These are phyloP conservation scores for Zymoseptoria passerinii DNA, from an alignment of 2,329 filamentous ascomycete species.

Conservation along the genomic window DNA sequence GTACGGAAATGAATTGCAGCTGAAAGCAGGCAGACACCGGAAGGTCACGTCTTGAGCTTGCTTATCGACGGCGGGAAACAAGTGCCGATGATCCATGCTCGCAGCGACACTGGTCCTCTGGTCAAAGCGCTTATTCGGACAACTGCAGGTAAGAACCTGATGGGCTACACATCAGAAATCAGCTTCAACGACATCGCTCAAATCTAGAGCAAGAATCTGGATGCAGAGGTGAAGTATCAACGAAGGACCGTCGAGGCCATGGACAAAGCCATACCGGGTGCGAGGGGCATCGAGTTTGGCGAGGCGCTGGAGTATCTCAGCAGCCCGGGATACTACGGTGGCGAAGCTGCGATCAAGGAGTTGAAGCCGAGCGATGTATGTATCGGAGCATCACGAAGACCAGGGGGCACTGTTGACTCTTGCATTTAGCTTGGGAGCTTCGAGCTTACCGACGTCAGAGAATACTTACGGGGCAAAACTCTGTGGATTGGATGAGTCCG, in stretches of 20 bases:
- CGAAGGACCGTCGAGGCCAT: not conserved
- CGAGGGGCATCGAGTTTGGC: not conserved
- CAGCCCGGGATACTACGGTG: not conserved
- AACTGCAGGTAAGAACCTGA: constrained; percentile 22
- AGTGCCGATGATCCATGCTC: constrained; percentile 12
- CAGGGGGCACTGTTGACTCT: not conserved
- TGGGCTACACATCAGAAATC: constrained; percentile 19
- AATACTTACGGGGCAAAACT: not conserved
- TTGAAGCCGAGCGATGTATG: constrained; percentile 5
- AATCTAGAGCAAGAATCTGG: constrained; percentile 21
- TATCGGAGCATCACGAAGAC: not conserved
- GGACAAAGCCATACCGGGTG: not conserved
- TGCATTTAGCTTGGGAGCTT: not conserved
- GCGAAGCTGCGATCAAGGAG: not conserved
- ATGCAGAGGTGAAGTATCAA: constrained; percentile 18
- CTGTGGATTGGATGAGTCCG: too few relatives aligned
- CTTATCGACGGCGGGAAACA: constrained; percentile 10
- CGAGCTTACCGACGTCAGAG: not conserved
- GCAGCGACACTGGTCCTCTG: constrained; percentile 14
- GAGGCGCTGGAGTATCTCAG: not conserved
- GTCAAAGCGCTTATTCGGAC: constrained; percentile 21
- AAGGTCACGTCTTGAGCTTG: constrained; percentile 12
- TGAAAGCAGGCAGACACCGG: not conserved
- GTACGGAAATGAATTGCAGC: not conserved
- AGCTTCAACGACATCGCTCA: constrained; percentile 21